Evolutionary conservation across 139 green algal genomes (phyloP).

Genomic region (Chlorella sp.): DNA sequence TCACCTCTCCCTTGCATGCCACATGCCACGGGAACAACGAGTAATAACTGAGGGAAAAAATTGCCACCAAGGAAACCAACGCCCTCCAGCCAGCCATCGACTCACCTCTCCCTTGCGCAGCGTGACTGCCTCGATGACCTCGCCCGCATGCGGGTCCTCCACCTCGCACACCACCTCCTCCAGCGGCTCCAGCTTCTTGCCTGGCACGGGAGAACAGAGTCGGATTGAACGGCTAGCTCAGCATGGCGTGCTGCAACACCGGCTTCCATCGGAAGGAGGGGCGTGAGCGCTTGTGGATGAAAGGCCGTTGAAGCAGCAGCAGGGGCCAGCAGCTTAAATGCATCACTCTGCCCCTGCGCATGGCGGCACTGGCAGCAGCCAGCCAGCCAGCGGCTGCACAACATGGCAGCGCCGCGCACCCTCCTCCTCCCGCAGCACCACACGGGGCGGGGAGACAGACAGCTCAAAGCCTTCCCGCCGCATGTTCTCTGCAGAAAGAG

Average conservation of each 20-base stretch:
- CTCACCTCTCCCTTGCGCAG: conserved; percentile 54
- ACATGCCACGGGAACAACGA: no score
- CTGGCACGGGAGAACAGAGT: no score
- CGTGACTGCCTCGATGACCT: conserved; percentile 73
- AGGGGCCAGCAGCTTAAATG: neutral
- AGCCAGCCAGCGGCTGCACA: neutral
- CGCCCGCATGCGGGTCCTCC: conserved; percentile 64
- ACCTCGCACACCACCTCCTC: conserved; percentile 92
- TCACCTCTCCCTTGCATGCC: no score
- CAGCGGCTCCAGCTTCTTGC: conserved; percentile 78
- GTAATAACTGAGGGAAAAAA: no score
- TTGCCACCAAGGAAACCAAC: no score
- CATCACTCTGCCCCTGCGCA: no score
- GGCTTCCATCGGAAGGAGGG: no score
- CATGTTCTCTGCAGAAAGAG: conserved; percentile 76
- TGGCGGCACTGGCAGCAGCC: neutral
- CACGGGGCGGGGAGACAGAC: conserved; percentile 82
- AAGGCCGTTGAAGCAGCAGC: no score
- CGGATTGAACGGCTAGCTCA: no score
- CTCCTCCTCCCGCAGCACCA: conserved; percentile 64
- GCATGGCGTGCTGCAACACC: no score
- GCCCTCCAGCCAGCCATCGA: no score
- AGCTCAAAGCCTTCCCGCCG: conserved; percentile 90
- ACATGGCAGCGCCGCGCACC: conserved; percentile 17
- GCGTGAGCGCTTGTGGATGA: no score